Evolutionary conservation across 257 asterid genomes (phyloP).

Genomic region (Fraxinus quadrangulata): DNA sequence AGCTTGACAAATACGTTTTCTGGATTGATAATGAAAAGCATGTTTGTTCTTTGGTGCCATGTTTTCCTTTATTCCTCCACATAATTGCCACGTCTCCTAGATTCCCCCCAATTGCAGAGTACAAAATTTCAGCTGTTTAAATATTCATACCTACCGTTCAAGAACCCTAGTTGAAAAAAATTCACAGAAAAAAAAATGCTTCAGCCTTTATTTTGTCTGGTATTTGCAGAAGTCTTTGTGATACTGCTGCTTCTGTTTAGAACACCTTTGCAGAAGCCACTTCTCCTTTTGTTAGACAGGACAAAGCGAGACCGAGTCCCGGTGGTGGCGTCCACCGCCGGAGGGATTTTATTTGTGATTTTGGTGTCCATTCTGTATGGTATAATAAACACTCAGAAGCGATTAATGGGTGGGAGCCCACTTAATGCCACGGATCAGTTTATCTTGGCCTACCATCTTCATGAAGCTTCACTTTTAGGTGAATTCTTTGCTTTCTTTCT

Average conservation of each 20-base stretch:
- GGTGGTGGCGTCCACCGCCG: slow-evolving; percentile 67
- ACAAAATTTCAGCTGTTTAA: not conserved
- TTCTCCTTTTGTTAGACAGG: slow-evolving; percentile 51
- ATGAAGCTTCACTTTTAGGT: slow-evolving; percentile 72
- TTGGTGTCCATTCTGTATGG: slow-evolving; percentile 50
- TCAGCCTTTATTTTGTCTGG: slow-evolving; percentile 70
- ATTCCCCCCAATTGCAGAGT: not conserved
- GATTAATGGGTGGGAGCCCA: slow-evolving; percentile 43
- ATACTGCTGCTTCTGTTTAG: slow-evolving; percentile 59
- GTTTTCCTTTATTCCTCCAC: slow-evolving; percentile 1
- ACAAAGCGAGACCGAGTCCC: slow-evolving; percentile 76
- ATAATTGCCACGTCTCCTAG: not conserved
- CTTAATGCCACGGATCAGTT: slow-evolving; percentile 75
- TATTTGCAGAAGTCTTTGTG: slow-evolving; percentile 55
- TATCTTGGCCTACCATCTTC: slow-evolving; percentile 63
- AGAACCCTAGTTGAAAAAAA: not conserved
- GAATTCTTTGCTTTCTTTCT: not conserved
- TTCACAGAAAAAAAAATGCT: slow-evolving; percentile 41
- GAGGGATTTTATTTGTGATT: slow-evolving; percentile 59
- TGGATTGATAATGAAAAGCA: too few species aligned
- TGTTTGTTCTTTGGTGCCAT: not conserved
- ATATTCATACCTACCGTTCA: not conserved
- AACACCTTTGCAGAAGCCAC: slow-evolving; percentile 68
- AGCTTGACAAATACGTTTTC: too few species aligned
- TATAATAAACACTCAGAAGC: slow-evolving; percentile 45